A percentile compares a stretch with the other conserved stretches of the same genome.
Conservation (phyloP, 179 eudicot species). For the Beta lomatogona region DNA sequence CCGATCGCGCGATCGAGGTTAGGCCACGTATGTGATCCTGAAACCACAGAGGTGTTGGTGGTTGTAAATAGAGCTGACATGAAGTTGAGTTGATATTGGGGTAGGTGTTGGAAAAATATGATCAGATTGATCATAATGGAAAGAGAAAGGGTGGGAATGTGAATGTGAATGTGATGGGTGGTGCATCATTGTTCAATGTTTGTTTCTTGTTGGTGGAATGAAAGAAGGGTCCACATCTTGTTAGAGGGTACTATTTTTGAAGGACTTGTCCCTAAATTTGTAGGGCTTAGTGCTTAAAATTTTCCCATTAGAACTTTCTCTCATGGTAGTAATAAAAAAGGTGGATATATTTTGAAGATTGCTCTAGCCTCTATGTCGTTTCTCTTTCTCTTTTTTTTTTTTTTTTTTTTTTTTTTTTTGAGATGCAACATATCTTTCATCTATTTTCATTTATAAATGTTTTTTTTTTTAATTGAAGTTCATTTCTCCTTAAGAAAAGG, state of each 20-base stretch:
- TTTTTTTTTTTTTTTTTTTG: too few relatives aligned
- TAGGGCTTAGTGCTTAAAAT: neutral
- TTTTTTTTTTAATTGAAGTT: too few relatives aligned
- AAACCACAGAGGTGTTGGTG: constrained; percentile 31
- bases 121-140: constrained; percentile 17
- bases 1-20: constrained; percentile 21
- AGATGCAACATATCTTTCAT: neutral
- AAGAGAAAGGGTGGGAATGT: neutral
- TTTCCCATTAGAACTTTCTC: constrained; percentile 7
- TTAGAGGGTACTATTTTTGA: constrained; percentile 1
- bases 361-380: neutral
- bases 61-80: constrained; percentile 36
- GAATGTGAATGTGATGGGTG: constrained; percentile 27
- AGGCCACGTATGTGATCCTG: constrained; percentile 34
- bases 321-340: neutral
- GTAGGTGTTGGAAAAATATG: constrained; percentile 14
- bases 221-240: constrained; percentile 16
- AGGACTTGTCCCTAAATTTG: constrained; percentile 19
- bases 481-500: too few relatives aligned
- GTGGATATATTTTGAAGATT: neutral
- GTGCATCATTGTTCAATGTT: constrained; percentile 9
- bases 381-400: neutral
- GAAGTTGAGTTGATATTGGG: constrained; percentile 32
- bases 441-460: too few relatives aligned
- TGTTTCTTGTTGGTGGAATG: constrained; percentile 13